Percentiles rank a stretch among this genome's conserved stretches.
Evolutionary conservation across 768 basidiomycete species (phyloP).

Genomic region (Leccinum longicurvipes): DNA sequence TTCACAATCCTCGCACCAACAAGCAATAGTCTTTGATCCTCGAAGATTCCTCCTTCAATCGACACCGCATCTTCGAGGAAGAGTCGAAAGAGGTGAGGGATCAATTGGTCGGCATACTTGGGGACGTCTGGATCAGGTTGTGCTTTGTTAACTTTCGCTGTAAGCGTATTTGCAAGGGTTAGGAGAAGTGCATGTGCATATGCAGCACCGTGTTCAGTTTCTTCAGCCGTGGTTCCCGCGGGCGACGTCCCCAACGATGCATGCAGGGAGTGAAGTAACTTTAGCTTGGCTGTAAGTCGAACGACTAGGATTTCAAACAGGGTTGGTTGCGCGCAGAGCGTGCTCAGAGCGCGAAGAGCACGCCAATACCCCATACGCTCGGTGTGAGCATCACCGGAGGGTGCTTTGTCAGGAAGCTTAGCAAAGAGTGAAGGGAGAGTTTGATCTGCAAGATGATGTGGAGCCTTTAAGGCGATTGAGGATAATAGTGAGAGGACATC

Average conservation of each 20-base stretch:
- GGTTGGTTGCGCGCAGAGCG: slow-evolving; percentile 66
- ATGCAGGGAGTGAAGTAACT: slow-evolving; percentile 52
- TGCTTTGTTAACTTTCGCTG: slow-evolving; percentile 41
- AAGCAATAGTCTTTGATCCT: slow-evolving; percentile 36
- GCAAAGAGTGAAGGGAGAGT: slow-evolving; percentile 81
- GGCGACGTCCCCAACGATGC: slow-evolving; percentile 2
- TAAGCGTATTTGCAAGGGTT: slow-evolving; percentile 61
- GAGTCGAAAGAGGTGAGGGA: slow-evolving; percentile 69
- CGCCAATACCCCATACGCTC: slow-evolving; percentile 67
- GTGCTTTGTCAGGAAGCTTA: slow-evolving; percentile 66
- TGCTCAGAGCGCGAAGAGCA: slow-evolving; percentile 62
- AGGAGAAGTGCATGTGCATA: slow-evolving; percentile 83
- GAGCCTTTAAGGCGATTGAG: slow-evolving; percentile 53
- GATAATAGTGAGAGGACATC: slow-evolving; percentile 61
- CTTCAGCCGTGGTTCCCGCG: slow-evolving; percentile 21
- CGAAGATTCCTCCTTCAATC: slow-evolving; percentile 23
- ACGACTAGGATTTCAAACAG: slow-evolving; percentile 86
- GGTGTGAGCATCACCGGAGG: slow-evolving; percentile 46
- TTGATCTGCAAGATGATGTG: slow-evolving; percentile 64
- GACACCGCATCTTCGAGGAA: slow-evolving; percentile 42
- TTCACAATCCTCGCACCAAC: slow-evolving; percentile 64
- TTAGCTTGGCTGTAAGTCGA: slow-evolving; percentile 73
- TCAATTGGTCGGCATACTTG: slow-evolving; percentile 75
- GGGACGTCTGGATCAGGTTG: slow-evolving; percentile 66
- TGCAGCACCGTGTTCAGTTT: slow-evolving; percentile 64